Conservation (phyloP, 441 rosid species). For the Populus hybrid region DNA sequence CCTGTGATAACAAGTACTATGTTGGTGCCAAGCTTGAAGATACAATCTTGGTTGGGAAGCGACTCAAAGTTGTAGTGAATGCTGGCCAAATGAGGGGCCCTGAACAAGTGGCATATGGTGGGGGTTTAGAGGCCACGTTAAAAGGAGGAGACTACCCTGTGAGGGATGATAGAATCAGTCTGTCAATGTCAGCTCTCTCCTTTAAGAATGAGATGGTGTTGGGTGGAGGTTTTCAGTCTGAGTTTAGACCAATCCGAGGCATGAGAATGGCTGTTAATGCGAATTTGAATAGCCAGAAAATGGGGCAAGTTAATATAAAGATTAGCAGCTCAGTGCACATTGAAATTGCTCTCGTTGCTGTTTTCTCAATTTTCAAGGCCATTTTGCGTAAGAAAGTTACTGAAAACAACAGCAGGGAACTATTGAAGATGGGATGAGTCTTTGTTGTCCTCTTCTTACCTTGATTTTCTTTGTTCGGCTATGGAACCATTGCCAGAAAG, state of each 20-base stretch:
- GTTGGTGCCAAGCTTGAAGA: conserved; percentile 78
- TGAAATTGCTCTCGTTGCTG: conserved; percentile 62
- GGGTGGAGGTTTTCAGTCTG: conserved; percentile 70
- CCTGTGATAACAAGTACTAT: conserved; percentile 57
- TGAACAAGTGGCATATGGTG: conserved; percentile 69
- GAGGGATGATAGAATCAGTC: conserved; percentile 50
- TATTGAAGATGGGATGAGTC: conserved; percentile 39
- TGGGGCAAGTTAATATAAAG: conserved; percentile 71
- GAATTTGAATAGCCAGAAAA: conserved; percentile 67
- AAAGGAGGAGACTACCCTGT: conserved; percentile 83
- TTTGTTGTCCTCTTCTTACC: background rate
- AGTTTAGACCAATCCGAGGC: conserved; percentile 54
- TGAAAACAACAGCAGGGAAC: conserved; percentile 31
- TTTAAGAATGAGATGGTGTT: conserved; percentile 65
- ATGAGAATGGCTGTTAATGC: conserved; percentile 50
- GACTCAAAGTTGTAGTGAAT: conserved; percentile 60
- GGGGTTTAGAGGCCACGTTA: conserved; percentile 66
- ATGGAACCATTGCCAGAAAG: background rate
- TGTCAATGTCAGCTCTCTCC: conserved; percentile 64
- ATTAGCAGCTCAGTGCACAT: conserved; percentile 64
- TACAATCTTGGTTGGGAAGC: conserved; percentile 59
- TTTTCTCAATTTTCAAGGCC: conserved; percentile 53
- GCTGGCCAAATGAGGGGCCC: conserved; percentile 67
- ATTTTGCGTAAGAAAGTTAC: conserved; percentile 41
- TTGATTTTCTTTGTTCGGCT: background rate